Conservation (phyloP, 2,329 filamentous ascomycete species). For the Stachybotrys elegans region DNA sequence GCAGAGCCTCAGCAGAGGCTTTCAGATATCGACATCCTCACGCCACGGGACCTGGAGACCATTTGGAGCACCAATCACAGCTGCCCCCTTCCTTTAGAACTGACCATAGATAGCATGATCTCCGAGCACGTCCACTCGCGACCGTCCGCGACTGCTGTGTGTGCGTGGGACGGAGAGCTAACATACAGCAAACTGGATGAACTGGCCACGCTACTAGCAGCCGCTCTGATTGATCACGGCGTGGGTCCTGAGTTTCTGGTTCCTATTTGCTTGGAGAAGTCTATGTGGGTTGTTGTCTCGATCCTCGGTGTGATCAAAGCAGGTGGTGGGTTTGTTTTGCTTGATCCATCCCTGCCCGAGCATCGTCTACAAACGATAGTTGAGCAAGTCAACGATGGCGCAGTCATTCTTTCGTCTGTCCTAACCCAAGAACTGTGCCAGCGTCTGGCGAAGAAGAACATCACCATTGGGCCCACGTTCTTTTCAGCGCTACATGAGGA, state of each 20-base stretch:
- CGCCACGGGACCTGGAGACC: no score
- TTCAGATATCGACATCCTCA: no score
- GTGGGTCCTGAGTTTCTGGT: conserved; percentile 6
- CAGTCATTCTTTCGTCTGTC: background rate
- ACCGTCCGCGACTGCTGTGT: conserved; percentile 2
- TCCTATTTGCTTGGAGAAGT: conserved; percentile 11
- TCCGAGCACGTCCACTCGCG: conserved; percentile 11
- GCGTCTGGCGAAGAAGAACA: background rate
- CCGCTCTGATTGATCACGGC: conserved; percentile 5
- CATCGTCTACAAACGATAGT: background rate
- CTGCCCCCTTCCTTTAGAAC: no score
- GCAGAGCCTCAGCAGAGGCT: no score
- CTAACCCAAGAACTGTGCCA: background rate
- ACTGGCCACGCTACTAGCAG: conserved; percentile 4
- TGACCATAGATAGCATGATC: conserved; percentile 7
- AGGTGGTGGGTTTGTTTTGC: background rate
- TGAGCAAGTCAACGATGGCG: background rate
- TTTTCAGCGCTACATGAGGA: background rate
- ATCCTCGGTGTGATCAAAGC: background rate
- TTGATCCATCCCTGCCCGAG: background rate
- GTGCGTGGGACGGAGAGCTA: conserved; percentile 3
- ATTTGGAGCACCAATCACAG: no score
- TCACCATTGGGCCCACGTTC: background rate
- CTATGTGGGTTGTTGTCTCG: conserved; percentile 9
- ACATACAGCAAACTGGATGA: conserved; percentile 9